A percentile compares a stretch with the other conserved stretches of the same genome.
phyloP scores from a whole-genome alignment of 371 early-diverging fungal species.

The Racocetra persica region DNA sequence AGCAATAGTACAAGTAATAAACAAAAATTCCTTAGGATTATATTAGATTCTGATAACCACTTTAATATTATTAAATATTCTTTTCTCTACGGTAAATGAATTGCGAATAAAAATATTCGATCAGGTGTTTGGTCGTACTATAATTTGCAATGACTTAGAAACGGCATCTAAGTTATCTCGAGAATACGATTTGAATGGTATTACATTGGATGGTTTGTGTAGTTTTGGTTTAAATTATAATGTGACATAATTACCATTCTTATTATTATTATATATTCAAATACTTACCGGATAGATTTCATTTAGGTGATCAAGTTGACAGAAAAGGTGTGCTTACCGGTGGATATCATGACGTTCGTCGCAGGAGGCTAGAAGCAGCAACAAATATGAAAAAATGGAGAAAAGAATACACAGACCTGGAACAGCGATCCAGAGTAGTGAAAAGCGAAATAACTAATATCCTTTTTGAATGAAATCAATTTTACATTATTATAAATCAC shows the following conservation, averaged over 20 bases:
- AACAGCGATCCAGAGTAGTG: constrained; percentile 21
- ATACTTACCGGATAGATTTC: neutral
- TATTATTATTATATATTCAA: neutral
- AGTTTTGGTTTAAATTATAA: neutral
- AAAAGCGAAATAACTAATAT: constrained; percentile 41
- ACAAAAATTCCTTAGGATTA: neutral
- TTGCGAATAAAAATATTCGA: neutral
- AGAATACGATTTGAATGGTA: constrained; percentile 77
- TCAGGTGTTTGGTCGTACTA: constrained; percentile 86
- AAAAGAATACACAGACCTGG: constrained; percentile 45
- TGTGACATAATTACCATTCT: neutral
- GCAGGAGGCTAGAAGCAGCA: constrained; percentile 81
- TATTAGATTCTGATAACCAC: neutral
- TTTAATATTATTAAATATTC: neutral
- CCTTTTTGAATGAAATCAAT: constrained; percentile 13
- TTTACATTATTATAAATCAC: neutral
- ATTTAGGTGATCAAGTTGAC: constrained; percentile 86
- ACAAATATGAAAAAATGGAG: constrained; percentile 48
- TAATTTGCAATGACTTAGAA: constrained; percentile 90
- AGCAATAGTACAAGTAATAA: constrained; percentile 77
- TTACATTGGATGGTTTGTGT: constrained; percentile 85
- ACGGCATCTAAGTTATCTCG: constrained; percentile 83
- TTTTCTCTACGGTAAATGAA: neutral
- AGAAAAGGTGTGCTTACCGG: constrained; percentile 94
- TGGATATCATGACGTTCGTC: constrained; percentile 83